Percentiles rank a stretch among this genome's conserved stretches.
Evolutionary conservation across 495 filamentous ascomycete genomes (phyloP).

Genomic region (Echria macrotheca): DNA sequence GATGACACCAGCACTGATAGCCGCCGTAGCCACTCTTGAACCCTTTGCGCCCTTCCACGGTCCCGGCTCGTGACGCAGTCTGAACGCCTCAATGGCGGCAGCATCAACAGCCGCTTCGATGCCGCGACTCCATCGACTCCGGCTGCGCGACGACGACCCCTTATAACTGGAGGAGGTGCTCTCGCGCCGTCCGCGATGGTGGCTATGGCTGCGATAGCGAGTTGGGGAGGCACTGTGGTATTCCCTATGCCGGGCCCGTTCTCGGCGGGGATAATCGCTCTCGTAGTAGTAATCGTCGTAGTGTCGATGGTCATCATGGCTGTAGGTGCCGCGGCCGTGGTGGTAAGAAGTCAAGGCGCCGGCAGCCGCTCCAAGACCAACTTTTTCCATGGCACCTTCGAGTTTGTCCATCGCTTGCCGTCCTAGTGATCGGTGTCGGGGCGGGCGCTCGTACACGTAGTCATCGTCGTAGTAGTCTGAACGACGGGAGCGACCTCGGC

Average conservation of each 20-base stretch:
- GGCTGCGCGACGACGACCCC: neutral
- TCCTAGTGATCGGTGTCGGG: constrained; percentile 21
- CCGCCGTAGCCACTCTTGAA: constrained; percentile 37
- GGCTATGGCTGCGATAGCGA: neutral
- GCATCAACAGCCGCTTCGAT: constrained; percentile 34
- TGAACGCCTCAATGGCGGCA: constrained; percentile 37
- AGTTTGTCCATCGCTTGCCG: constrained; percentile 22
- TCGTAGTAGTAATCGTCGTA: neutral
- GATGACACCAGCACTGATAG: constrained; percentile 37
- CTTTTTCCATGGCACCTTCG: constrained; percentile 10
- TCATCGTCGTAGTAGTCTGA: constrained; percentile 10
- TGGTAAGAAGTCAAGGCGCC: neutral
- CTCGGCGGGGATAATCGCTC: neutral
- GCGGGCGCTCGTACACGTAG: constrained; percentile 13
- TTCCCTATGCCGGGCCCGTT: neutral
- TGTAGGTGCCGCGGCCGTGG: neutral
- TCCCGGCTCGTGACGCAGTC: constrained; percentile 39
- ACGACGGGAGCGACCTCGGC: constrained; percentile 15
- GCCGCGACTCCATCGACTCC: constrained; percentile 7
- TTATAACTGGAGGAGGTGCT: neutral
- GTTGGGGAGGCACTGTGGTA: constrained; percentile 13
- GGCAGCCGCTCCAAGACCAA: constrained; percentile 8
- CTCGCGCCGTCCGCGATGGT: neutral
- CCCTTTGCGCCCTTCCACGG: constrained; percentile 36
- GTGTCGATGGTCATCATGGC: neutral